Conservation (phyloP, 768 basidiomycete genomes). For the Podaxis carcinomalis region DNA sequence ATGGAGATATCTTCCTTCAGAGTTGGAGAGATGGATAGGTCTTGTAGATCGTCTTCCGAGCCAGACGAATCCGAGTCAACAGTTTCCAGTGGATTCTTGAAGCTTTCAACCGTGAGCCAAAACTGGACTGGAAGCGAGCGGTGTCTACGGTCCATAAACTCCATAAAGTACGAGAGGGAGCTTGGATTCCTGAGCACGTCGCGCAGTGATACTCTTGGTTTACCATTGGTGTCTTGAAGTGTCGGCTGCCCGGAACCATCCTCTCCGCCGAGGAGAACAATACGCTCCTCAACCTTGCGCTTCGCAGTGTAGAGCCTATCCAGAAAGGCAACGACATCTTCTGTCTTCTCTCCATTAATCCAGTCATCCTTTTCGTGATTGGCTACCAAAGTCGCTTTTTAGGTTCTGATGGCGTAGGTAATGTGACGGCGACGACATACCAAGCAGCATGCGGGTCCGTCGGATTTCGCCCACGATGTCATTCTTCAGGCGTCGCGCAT, state of each 20-base stretch:
- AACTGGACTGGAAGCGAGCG: slow-evolving; percentile 89
- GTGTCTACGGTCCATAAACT: slow-evolving; percentile 92
- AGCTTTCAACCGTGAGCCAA: slow-evolving; percentile 96
- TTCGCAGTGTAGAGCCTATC: slow-evolving; percentile 89
- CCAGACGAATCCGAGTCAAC: slow-evolving; percentile 70
- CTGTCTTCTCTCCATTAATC: slow-evolving; percentile 83
- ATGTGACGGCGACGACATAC: slow-evolving; percentile 31
- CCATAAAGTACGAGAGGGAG: slow-evolving; percentile 94
- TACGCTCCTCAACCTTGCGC: slow-evolving; percentile 81
- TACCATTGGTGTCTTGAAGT: slow-evolving; percentile 37
- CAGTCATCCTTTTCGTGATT: slow-evolving; percentile 86
- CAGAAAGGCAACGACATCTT: slow-evolving; percentile 82
- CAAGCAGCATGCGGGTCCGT: slow-evolving; percentile 67
- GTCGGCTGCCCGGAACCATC: slow-evolving; percentile 41
- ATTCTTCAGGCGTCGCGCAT: slow-evolving; percentile 86
- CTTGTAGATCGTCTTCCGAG: slow-evolving; percentile 51
- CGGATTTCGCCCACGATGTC: slow-evolving; percentile 92
- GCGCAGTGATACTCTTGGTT: slow-evolving; percentile 57
- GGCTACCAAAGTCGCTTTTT: slow-evolving; percentile 34
- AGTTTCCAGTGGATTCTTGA: slow-evolving; percentile 93
- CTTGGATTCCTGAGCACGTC: slow-evolving; percentile 86
- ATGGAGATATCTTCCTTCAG: slow-evolving; percentile 85
- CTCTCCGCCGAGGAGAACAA: slow-evolving; percentile 64
- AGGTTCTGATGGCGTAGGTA: background rate
- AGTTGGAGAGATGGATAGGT: slow-evolving; percentile 51